These are phyloP conservation scores for Thalassiosira mediterranea DNA, from an alignment of 352 stramenopile species.

Conservation along the genomic window DNA sequence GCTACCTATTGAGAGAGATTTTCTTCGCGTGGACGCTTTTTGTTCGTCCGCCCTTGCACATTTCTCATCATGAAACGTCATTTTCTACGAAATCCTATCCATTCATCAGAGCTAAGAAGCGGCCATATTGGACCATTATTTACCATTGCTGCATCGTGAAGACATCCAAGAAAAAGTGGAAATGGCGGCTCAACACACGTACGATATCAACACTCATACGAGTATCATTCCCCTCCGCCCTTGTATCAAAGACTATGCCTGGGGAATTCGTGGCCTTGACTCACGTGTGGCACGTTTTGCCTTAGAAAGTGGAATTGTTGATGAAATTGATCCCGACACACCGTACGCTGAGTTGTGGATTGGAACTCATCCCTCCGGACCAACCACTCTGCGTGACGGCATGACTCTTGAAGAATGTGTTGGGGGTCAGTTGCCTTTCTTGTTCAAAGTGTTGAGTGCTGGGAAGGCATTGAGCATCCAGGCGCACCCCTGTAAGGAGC, in stretches of 20 bases:
- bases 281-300: constrained; percentile 68
- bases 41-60: no score
- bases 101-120: no score
- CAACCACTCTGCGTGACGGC: constrained; percentile 49
- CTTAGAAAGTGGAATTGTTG: constrained; percentile 59
- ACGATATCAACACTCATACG: constrained; percentile 21
- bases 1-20: no score
- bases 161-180: no score
- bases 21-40: no score
- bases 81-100: no score
- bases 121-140: no score
- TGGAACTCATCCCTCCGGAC: constrained; percentile 77
- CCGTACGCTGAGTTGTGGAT: constrained; percentile 85
- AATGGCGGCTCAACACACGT: no score
- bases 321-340: constrained; percentile 73
- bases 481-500: constrained; percentile 87
- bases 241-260: constrained; percentile 74
- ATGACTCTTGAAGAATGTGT: constrained; percentile 40
- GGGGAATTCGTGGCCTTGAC: constrained; percentile 75
- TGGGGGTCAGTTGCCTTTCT: constrained; percentile 91
- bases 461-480: constrained; percentile 98
- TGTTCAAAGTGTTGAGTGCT: constrained; percentile 98
- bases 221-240: constrained; percentile 56
- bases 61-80: no score
- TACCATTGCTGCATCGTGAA: no score